phyloP scores from a whole-genome alignment of 1,139 yeast species.

The Suhomyces yuchorum region DNA sequence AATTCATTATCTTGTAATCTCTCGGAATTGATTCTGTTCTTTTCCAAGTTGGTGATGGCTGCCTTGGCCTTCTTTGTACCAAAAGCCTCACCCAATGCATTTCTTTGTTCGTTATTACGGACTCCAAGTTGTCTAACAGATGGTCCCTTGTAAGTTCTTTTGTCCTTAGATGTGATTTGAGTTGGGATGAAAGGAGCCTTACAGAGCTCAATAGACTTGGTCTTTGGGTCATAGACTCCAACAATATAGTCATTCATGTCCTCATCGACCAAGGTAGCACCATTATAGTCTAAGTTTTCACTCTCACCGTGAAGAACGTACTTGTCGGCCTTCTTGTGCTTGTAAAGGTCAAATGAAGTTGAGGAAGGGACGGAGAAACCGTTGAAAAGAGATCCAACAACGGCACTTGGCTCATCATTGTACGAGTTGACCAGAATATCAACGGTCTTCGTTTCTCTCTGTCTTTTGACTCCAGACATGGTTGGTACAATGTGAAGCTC shows the following conservation, averaged over 20 bases:
- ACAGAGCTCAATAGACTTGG: conserved; percentile 60
- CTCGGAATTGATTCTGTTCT: conserved; percentile 84
- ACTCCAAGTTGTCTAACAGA: conserved; percentile 57
- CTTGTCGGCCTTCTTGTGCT: conserved; percentile 50
- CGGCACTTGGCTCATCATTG: conserved; percentile 39
- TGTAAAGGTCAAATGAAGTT: conserved; percentile 64
- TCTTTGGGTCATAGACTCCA: conserved; percentile 69
- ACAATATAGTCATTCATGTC: conserved; percentile 51
- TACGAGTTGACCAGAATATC: conserved; percentile 35
- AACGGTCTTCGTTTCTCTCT: conserved; percentile 28
- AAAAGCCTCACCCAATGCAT: conserved; percentile 88
- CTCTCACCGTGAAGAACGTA: conserved; percentile 76
- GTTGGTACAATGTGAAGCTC: background rate
- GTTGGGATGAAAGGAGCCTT: conserved; percentile 61
- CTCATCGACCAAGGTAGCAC: conserved; percentile 49
- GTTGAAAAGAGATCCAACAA: conserved; percentile 66
- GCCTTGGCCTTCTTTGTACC: conserved; percentile 97
- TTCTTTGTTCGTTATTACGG: conserved; percentile 62
- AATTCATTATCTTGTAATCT: conserved; percentile 71
- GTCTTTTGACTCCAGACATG: conserved; percentile 27
- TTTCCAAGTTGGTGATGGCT: conserved; percentile 78
- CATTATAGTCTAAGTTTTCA: conserved; percentile 71
- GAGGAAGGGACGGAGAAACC: conserved; percentile 66
- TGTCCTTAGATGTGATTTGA: conserved; percentile 55
- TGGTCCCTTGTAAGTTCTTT: conserved; percentile 59